Evolutionary conservation across 495 filamentous ascomycete genomes (phyloP), one percentile per base, ranked within the genome.

Genomic region (Penicillium crystallinum): DNA sequence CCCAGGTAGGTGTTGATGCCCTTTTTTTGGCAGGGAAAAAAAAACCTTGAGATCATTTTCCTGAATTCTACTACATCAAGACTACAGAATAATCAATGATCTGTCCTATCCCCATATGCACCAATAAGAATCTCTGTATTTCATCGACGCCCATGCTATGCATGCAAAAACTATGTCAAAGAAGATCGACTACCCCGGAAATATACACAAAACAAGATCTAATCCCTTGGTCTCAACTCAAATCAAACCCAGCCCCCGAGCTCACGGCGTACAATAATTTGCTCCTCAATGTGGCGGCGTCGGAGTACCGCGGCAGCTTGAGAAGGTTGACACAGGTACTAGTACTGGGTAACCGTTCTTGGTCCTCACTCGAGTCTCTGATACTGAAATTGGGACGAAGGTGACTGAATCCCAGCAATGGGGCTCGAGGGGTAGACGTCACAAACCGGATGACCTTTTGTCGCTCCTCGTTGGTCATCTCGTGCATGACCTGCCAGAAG

Each of bases 241-340:
- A 74, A 76, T 99, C 91, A 71, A 99, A 99, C 9, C 93, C 93
- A 38, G 93, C 93, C 12, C 91, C 91, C 10, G 90, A 86, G 61
- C 86, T 89, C 17, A 96, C 86, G 19, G 92, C 91, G 71, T 97
- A 96, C 29, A 98, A 67, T 52, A 98, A 65, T 66, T 95, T 96
- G 58, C 81, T 79, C 67, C 76, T 88, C 54, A 97, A 61, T 11
- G 68, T 75, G 45, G 70, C 70, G 47, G 77, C 78, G 41, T 76
- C 82, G 18, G 60, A 72, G 68, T 97, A 99, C 43, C 86, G 83
- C 17, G 93, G 93, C 56, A 99, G 74, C 73, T 99, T 99, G 31
- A 99, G 67, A 48, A 97, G 68, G 66, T 99, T 99, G 31, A 99
- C 90, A 61, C 93, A 99, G 1, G 93, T 99, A 62, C 93, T 97